Conservation (phyloP, 140 eudicot species). For the Stevia rebaudiana region DNA sequence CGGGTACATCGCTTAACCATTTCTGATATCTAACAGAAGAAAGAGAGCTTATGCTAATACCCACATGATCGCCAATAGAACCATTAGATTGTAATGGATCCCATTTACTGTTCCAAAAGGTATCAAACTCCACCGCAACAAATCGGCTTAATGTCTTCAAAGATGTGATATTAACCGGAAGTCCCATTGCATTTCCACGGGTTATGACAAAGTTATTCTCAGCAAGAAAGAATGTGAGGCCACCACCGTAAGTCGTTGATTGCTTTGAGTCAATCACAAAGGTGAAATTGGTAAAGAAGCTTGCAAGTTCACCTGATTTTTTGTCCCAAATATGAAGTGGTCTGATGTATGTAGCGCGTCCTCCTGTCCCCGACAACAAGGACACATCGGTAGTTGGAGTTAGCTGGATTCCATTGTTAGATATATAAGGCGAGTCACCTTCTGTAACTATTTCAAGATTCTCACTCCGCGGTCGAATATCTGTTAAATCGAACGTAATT, state of each 20-base stretch:
- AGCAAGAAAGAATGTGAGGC: conserved; percentile 36
- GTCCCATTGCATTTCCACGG: background rate
- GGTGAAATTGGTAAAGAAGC: background rate
- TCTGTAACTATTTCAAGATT: background rate
- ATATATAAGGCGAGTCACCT: background rate
- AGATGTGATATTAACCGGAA: background rate
- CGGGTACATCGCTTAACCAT: conserved; percentile 29
- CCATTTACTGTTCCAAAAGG: background rate
- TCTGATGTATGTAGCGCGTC: too few relatives aligned
- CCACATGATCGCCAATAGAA: background rate
- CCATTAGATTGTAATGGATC: background rate
- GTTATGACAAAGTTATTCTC: conserved; percentile 1
- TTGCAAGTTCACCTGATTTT: background rate
- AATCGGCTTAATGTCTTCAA: background rate
- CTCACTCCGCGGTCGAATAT: background rate
- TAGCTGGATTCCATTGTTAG: too few relatives aligned
- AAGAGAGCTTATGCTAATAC: background rate
- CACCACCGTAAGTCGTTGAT: background rate
- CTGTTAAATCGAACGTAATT: background rate
- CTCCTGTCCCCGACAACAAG: too few relatives aligned
- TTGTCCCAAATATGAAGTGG: background rate
- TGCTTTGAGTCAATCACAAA: background rate
- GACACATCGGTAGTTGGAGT: too few relatives aligned
- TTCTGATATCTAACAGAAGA: conserved; percentile 4
- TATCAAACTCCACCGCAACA: background rate